phyloP scores from a whole-genome alignment of 2,329 filamentous ascomycete genomes.

The Sclerotinia trifoliorum region DNA sequence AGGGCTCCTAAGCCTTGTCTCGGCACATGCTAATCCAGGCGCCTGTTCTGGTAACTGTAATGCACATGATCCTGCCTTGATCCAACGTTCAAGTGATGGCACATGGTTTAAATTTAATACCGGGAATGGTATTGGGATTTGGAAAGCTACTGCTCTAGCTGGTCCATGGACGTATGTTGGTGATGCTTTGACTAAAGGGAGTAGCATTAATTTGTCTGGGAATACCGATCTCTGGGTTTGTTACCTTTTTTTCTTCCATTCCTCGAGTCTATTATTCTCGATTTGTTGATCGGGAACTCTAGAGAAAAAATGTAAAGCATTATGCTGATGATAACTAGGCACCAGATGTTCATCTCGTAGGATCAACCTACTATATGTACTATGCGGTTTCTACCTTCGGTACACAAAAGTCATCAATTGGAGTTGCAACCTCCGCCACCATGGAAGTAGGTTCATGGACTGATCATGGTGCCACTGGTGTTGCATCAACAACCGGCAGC shows the following conservation, averaged over 20 bases:
- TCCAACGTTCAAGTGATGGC: conserved; percentile 44
- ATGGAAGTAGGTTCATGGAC: conserved; percentile 58
- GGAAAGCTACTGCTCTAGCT: conserved; percentile 41
- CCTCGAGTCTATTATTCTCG: not conserved
- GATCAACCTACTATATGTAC: conserved; percentile 59
- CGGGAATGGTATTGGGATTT: conserved; percentile 43
- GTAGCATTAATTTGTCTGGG: conserved; percentile 41
- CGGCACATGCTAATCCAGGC: conserved; percentile 41
- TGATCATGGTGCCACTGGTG: conserved; percentile 55
- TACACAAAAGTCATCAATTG: conserved; percentile 53
- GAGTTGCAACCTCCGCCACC: conserved; percentile 44
- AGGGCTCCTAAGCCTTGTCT: conserved; percentile 22
- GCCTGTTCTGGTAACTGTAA: conserved; percentile 44
- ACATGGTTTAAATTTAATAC: conserved; percentile 47
- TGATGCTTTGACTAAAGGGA: conserved; percentile 42
- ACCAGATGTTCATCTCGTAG: conserved; percentile 60
- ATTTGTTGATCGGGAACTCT: not conserved
- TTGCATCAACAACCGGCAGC: conserved; percentile 46
- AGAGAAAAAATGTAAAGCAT: not conserved
- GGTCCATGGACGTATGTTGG: conserved; percentile 46
- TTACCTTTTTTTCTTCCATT: not conserved
- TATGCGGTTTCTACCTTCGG: conserved; percentile 58
- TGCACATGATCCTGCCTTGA: conserved; percentile 45
- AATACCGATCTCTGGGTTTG: conserved; percentile 45
- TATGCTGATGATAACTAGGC: conserved; percentile 47